Percentiles rank a stretch among this genome's conserved stretches.
phyloP scores from a whole-genome alignment of 2,329 filamentous ascomycete genomes.

The Penicillium polonicum region DNA sequence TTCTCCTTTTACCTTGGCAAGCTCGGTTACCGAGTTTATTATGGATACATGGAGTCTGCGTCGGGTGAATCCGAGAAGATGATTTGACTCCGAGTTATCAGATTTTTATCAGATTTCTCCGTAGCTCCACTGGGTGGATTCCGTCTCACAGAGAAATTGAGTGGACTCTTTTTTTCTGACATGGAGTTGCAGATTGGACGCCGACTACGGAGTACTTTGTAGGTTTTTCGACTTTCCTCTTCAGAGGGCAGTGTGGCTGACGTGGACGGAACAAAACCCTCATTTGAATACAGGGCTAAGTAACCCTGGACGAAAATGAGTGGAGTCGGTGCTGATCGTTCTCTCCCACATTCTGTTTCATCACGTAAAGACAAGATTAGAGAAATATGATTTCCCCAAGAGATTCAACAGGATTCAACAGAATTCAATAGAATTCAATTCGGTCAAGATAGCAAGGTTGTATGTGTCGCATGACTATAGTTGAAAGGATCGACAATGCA shows the following conservation, averaged over 20 bases:
- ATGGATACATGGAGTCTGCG: conserved; percentile 20
- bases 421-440: background rate
- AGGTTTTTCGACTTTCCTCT: background rate
- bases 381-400: background rate
- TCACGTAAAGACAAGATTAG: background rate
- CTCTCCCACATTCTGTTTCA: background rate
- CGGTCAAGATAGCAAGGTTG: background rate
- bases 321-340: conserved; percentile 1
- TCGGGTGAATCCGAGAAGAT: conserved; percentile 11
- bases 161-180: conserved; percentile 3
- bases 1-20: conserved; percentile 14
- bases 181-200: conserved; percentile 1
- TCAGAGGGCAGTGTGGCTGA: conserved; percentile 1
- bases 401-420: background rate
- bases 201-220: background rate
- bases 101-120: conserved; percentile 27
- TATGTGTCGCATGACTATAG: background rate
- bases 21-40: conserved; percentile 20
- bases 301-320: background rate
- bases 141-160: conserved; percentile 5
- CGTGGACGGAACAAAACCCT: conserved; percentile 3
- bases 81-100: conserved; percentile 23
- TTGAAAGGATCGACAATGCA: background rate
- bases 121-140: conserved; percentile 24
- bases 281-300: background rate